Base-by-base conservation (phyloP, 1,139 yeast species). In the Yamadazyma triangularis region DNA sequence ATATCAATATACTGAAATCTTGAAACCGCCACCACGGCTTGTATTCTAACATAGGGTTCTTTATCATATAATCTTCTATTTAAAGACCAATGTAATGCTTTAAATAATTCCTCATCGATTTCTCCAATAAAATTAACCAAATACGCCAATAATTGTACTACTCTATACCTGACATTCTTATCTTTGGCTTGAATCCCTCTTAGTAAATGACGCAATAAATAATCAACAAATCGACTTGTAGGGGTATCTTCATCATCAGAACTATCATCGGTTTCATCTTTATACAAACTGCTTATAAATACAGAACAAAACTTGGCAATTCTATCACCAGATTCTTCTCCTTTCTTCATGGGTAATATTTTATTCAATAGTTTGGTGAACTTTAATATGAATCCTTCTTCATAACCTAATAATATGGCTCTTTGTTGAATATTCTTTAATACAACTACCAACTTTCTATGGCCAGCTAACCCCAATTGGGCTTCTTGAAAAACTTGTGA, bases 401-500 rank as follows among this genome's bases (percentile, higher is more conserved):
- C 79, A 28, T 63, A 58, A 1, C 65, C 75, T 24, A 77, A 57
- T 11, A 66, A 67, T 4, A 64, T 55, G 1, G 94, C 77, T 40
- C 74, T 70, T 14, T 60, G 48, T 39, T 81, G 85, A 11, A 85
- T 61, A 29, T 72, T 71, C 47, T 71, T 72, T 50, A 86, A 54
- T 8, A 84, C 72, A 9, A 78, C 73, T 6, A 80, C 76, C 35
- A 85, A 77, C 47, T 85, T 82, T 28, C 85, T 65, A 54, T 88
- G 96, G 2, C 89, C 82, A 0, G 91, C 79, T 23, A 80, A 65
- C 2, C 85, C 70, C 23, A 58, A 40, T 47, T 89, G 97, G 0
- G 93, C 87, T 37, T 82, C 91, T 47, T 84, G 93, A 50, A 89
- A 89, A 2, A 81, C 78, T 34, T 74, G 78, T 0, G 83, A 77